Evolutionary conservation across 108 stramenopile species (phyloP), one percentile per base, ranked within the genome.

Genomic region (Phaeodactylum tricornutum): DNA sequence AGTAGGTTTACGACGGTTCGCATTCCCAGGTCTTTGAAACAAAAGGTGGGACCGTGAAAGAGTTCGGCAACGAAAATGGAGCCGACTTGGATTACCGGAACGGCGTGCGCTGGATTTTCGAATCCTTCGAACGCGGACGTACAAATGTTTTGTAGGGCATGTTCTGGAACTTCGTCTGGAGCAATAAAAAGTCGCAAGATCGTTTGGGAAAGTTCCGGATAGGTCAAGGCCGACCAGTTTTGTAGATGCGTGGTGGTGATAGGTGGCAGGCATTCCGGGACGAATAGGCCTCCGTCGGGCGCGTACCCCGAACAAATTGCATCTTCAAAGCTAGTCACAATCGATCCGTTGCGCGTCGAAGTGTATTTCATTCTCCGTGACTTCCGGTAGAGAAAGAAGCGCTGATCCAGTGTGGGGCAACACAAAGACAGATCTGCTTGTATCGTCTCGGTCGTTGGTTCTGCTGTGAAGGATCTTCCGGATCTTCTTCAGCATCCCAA

Each of bases 21-120:
- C 76, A 90, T 67, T 15, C 93, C 89, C 23, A 95, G 53, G 59
- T 95, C 93, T 65, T 95, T 95, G 70, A 95, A 95, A 58, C 90
- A 89, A 64, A 73, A 71, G 1, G 93, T 89, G 12, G 93, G 87
- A 20, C 93, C 93, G 67, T 92, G 87, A 59, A 89, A 95, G 37
- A 95, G 53, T 64, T 95, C 93, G 14, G 77, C 75, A 15, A 95
- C 54, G 47, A 61, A 78, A 33, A 67, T 32, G 76, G 76, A 27
- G 56, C 55, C 47, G 34, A 69, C 45, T 7, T 47, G 41, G 2
- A 42, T 31, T 16, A 61, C n/a, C 6, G 59, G 59, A 9, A 66
- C 59, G 17, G 29, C 43, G 19, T 53, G 32, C n/a, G 41, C 47
- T n/a, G 33, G 20, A 12, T 27, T 27, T 9, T 62, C 75, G 57